These are phyloP conservation scores for Bruguiera gymnorhiza DNA, from an alignment of 345 rosid species.

Conservation along the genomic window DNA sequence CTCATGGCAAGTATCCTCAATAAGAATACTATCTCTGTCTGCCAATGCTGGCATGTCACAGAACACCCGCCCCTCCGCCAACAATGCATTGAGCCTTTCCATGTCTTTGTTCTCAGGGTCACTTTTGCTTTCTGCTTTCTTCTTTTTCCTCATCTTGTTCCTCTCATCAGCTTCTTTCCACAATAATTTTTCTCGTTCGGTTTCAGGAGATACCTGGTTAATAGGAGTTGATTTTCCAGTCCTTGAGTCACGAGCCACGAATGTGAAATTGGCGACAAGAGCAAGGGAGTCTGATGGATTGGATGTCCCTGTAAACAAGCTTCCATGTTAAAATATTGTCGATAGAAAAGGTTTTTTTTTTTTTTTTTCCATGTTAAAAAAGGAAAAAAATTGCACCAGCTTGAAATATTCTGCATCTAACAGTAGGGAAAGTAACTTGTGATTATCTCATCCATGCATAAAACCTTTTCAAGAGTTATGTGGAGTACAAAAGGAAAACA, in stretches of 20 bases:
- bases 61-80: conserved; percentile 79
- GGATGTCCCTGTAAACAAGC: conserved; percentile 37
- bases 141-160: conserved; percentile 61
- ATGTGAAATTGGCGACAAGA: conserved; percentile 76
- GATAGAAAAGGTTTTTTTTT: no score
- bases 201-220: conserved; percentile 63
- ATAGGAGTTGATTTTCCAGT: conserved; percentile 78
- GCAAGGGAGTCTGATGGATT: conserved; percentile 49
- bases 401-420: not conserved
- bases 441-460: not conserved
- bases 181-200: conserved; percentile 57
- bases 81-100: conserved; percentile 52
- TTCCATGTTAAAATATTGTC: not conserved
- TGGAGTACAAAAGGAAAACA: not conserved
- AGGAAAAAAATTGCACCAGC: not conserved
- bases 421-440: not conserved
- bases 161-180: conserved; percentile 84
- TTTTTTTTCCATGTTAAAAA: not conserved
- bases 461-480: not conserved
- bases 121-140: conserved; percentile 36
- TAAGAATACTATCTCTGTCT: conserved; percentile 82
- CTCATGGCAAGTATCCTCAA: conserved; percentile 56
- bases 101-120: conserved; percentile 33
- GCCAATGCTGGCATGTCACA: conserved; percentile 93
- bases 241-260: conserved; percentile 76